A percentile compares a stretch with the other conserved stretches of the same genome.
phyloP scores from a whole-genome alignment of 1,284 basidiomycete genomes.

The Leccinum subrobustum region DNA sequence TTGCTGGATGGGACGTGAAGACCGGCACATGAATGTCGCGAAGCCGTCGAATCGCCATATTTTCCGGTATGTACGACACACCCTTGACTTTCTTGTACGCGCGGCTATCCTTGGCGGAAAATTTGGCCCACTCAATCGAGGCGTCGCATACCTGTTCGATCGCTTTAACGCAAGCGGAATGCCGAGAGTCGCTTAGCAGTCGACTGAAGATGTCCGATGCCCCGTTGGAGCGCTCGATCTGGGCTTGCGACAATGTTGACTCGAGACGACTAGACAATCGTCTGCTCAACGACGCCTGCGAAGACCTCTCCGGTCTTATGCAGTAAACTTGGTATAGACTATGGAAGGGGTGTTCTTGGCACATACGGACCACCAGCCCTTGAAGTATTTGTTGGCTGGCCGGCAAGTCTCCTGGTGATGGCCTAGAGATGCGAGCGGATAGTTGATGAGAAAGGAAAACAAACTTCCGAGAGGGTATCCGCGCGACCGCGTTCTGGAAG shows the following conservation, averaged over 20 bases:
- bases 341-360: conserved; percentile 92
- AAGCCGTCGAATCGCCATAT: conserved; percentile 48
- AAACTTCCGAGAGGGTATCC: conserved; percentile 88
- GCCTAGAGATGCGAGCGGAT: conserved; percentile 75
- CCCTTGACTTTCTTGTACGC: conserved; percentile 26
- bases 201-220: conserved; percentile 69
- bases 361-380: conserved; percentile 72
- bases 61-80: conserved; percentile 40
- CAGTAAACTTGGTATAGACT: conserved; percentile 89
- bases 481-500: conserved; percentile 51
- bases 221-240: conserved; percentile 58
- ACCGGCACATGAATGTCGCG: conserved; percentile 73
- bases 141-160: conserved; percentile 73
- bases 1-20: conserved; percentile 67
- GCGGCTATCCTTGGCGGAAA: conserved; percentile 41
- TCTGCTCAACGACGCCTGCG: conserved; percentile 25
- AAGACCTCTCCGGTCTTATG: conserved; percentile 43
- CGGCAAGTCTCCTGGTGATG: conserved; percentile 32
- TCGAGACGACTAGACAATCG: conserved; percentile 44
- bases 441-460: conserved; percentile 91
- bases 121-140: conserved; percentile 81
- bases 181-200: conserved; percentile 45
- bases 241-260: conserved; percentile 34
- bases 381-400: conserved; percentile 67
- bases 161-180: conserved; percentile 46